These are phyloP conservation scores for Benincasa hispida DNA, from an alignment of 306 rosid species.

Conservation along the genomic window DNA sequence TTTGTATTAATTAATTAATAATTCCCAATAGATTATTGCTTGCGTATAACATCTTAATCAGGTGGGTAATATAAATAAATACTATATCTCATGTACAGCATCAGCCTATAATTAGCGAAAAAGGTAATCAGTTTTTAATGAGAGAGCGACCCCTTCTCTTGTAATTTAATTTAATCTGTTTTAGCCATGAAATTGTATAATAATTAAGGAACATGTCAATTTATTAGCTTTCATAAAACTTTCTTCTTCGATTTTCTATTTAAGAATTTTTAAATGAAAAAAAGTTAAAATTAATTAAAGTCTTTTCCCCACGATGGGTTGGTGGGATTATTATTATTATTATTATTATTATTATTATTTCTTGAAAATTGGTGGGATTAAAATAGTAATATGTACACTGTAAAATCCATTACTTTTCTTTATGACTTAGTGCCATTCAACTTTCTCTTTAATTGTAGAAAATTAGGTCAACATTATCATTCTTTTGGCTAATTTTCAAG, in stretches of 20 bases:
- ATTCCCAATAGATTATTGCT: neutral
- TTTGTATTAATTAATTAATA: neutral
- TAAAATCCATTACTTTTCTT: neutral
- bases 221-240: neutral
- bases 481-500: neutral
- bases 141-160: neutral
- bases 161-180: neutral
- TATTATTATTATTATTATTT: too few species aligned
- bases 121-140: neutral
- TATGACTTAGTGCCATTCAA: slow-evolving; percentile 2
- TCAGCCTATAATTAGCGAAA: neutral
- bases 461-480: slow-evolving; percentile 4
- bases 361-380: too few species aligned
- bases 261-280: neutral
- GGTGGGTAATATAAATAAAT: neutral
- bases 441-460: neutral
- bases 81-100: neutral
- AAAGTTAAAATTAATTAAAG: neutral
- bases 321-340: too few species aligned
- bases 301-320: slow-evolving; percentile 1
- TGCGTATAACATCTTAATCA: neutral
- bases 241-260: neutral
- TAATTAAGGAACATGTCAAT: neutral
- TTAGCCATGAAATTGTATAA: neutral
- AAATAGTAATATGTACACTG: slow-evolving; percentile 4